A percentile compares a stretch with the other conserved stretches of the same genome.
Evolutionary conservation across 176 grass and related monocot species (phyloP).

Genomic region (Otatea glauca): DNA sequence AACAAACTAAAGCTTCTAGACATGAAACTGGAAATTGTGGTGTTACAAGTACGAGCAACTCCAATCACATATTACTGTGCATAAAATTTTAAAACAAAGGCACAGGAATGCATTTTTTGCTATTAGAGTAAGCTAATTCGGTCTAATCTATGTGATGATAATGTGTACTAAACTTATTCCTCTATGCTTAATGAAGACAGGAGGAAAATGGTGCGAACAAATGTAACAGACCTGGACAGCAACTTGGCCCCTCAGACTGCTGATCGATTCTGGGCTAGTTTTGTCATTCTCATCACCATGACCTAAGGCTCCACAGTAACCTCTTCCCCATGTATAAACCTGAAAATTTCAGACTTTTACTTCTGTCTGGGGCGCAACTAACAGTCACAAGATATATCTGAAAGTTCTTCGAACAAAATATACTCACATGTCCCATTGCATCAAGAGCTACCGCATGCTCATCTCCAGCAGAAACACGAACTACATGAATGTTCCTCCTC

Average conservation of each 20-base stretch:
- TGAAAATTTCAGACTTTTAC: conserved; percentile 50
- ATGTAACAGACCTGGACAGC: conserved; percentile 80
- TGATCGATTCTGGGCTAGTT: conserved; percentile 79
- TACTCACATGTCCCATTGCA: conserved; percentile 77
- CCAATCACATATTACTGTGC: not conserved
- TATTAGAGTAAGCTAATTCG: not conserved
- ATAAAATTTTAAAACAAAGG: not conserved
- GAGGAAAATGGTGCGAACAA: conserved; percentile 12
- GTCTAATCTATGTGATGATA: not conserved
- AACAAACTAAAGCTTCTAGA: conserved; percentile 17
- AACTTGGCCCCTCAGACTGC: conserved; percentile 77
- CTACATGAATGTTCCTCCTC: conserved; percentile 84
- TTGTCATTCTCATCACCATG: conserved; percentile 99
- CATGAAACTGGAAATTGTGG: not conserved
- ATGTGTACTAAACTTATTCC: not conserved
- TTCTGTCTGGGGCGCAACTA: conserved; percentile 14
- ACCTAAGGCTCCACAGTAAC: conserved; percentile 96
- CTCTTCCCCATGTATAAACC: conserved; percentile 99
- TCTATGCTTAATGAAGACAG: conserved; percentile 22
- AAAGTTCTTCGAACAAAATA: conserved; percentile 12
- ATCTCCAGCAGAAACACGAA: conserved; percentile 95
- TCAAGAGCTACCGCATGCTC: conserved; percentile 98
- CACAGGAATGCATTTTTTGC: not conserved
- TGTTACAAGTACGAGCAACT: not conserved
- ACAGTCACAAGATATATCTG: conserved; percentile 19